phyloP scores from a whole-genome alignment of 2,329 filamentous ascomycete species.

The Aspergillus vadensis region DNA sequence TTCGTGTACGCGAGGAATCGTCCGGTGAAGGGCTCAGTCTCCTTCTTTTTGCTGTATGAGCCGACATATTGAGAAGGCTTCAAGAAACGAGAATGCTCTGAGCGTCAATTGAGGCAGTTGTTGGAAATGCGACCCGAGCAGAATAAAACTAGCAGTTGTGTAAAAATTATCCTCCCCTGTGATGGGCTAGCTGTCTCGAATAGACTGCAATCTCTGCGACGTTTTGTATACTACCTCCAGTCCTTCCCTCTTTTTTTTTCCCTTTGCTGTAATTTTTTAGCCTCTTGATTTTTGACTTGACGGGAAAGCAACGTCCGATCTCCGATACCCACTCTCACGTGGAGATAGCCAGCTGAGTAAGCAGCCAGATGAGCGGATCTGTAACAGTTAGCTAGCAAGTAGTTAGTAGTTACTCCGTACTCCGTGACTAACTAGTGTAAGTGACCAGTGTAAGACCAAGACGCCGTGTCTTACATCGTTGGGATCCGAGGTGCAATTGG shows the following conservation, averaged over 20 bases:
- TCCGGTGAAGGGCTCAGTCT: conserved; percentile 46
- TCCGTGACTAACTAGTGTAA: no score
- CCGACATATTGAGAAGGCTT: conserved; percentile 29
- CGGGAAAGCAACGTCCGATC: conserved; percentile 18
- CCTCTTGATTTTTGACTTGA: background rate
- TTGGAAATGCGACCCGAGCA: background rate
- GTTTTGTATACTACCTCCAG: background rate
- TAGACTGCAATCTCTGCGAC: background rate
- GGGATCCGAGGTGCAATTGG: no score
- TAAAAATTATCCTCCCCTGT: background rate
- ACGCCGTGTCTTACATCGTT: no score
- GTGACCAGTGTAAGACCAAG: no score
- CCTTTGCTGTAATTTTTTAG: conserved; percentile 9
- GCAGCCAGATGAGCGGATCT: background rate
- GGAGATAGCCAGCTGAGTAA: background rate
- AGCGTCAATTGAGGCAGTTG: background rate
- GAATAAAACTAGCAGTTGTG: background rate
- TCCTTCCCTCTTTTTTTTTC: background rate
- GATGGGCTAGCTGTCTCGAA: background rate
- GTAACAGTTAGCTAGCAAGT: no score
- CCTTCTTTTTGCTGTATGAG: conserved; percentile 47
- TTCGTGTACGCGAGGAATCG: conserved; percentile 6
- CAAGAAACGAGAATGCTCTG: background rate
- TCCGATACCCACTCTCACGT: conserved; percentile 17
- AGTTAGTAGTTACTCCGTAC: no score